These are phyloP conservation scores for Trichodelitschia bisporula DNA, from an alignment of 495 filamentous ascomycete genomes.

Conservation along the genomic window DNA sequence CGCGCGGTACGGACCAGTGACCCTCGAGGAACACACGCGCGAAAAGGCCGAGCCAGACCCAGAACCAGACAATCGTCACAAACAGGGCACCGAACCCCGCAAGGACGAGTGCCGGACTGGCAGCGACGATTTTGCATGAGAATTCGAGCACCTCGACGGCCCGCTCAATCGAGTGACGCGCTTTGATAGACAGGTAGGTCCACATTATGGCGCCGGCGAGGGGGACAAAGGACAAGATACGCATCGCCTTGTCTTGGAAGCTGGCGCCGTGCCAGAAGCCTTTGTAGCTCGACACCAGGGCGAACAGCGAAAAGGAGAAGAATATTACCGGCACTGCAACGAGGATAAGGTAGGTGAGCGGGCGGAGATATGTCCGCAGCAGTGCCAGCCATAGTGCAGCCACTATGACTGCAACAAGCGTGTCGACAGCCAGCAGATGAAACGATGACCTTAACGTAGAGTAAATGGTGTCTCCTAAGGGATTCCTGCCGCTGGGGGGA, in stretches of 20 bases:
- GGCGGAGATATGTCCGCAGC: conserved; percentile 60
- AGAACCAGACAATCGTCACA: conserved; percentile 65
- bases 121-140: conserved; percentile 60
- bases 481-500: conserved; percentile 32
- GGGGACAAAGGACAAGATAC: conserved; percentile 61
- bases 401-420: conserved; percentile 65
- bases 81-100: conserved; percentile 60
- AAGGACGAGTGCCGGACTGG: conserved; percentile 59
- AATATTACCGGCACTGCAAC: conserved; percentile 67
- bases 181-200: conserved; percentile 56
- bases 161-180: conserved; percentile 52
- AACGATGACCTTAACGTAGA: conserved; percentile 68
- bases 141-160: conserved; percentile 80
- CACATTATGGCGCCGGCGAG: conserved; percentile 48
- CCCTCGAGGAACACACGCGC: conserved; percentile 80
- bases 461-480: conserved; percentile 79
- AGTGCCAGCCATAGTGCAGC: conserved; percentile 80
- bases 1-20: conserved; percentile 33
- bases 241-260: conserved; percentile 71
- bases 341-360: conserved; percentile 51
- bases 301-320: conserved; percentile 71
- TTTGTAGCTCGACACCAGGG: conserved; percentile 73
- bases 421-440: conserved; percentile 72
- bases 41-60: conserved; percentile 94
- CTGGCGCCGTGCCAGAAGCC: conserved; percentile 40